Conservation (phyloP, 441 rosid genomes). For the Aleurites moluccanus region DNA sequence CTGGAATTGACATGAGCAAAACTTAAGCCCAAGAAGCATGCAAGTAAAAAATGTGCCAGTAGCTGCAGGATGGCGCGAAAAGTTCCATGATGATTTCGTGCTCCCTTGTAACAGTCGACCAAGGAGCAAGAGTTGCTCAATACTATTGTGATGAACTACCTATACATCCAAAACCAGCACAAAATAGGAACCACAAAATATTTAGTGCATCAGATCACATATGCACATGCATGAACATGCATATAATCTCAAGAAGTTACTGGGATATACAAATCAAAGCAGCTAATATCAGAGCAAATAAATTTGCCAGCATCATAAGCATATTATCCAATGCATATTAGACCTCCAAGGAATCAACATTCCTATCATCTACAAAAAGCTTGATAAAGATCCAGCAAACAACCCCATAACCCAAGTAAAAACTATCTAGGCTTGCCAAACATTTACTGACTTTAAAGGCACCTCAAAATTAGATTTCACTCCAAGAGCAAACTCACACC, state of each 20-base stretch:
- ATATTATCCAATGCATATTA: not conserved
- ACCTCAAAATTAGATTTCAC: constrained; percentile 9
- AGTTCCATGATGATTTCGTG: constrained; percentile 81
- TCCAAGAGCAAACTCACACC: constrained; percentile 5
- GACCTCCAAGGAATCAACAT: not conserved
- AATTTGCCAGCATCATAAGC: not conserved
- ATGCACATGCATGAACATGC: not conserved
- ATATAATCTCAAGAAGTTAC: not conserved
- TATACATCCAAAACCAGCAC: constrained; percentile 34
- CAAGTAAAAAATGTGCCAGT: constrained; percentile 93
- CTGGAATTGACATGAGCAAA: constrained; percentile 82
- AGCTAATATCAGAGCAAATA: not conserved
- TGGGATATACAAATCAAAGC: not conserved
- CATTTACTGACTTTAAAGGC: not conserved
- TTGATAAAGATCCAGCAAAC: not conserved
- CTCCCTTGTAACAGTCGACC: constrained; percentile 96
- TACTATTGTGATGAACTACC: constrained; percentile 92
- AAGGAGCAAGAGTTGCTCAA: constrained; percentile 93
- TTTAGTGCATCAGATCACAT: constrained; percentile 14
- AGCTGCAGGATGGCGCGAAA: constrained; percentile 97
- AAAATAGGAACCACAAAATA: constrained; percentile 19
- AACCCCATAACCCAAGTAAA: not conserved
- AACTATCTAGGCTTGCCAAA: not conserved
- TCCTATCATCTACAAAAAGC: not conserved
- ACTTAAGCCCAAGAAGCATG: constrained; percentile 98